Conservation (phyloP, 495 filamentous ascomycete genomes). For the Cercophora samala region DNA sequence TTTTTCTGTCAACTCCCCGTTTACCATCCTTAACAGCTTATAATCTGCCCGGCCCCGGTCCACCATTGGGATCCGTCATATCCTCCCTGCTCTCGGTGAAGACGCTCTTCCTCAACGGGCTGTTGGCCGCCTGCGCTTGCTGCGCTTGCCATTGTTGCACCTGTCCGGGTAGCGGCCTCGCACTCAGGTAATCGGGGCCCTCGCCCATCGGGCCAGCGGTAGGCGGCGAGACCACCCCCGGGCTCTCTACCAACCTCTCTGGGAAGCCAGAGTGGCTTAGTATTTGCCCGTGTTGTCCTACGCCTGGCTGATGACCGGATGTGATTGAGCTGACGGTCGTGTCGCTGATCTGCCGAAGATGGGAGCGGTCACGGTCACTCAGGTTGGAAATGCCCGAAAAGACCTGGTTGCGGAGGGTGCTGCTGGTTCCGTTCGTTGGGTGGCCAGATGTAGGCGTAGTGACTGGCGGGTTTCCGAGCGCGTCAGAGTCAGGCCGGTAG, state of each 20-base stretch:
- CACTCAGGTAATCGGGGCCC: slow-evolving; percentile 13
- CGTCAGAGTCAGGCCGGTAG: slow-evolving; percentile 34
- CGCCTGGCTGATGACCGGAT: slow-evolving; percentile 10
- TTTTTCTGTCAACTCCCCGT: not conserved
- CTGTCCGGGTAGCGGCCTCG: slow-evolving; percentile 11
- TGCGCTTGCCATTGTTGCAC: not conserved
- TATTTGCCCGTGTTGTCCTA: not conserved
- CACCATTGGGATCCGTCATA: slow-evolving; percentile 7
- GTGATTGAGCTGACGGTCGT: slow-evolving; percentile 40
- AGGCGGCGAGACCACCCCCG: slow-evolving; percentile 17
- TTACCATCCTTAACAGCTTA: not conserved
- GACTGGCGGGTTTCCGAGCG: slow-evolving; percentile 20
- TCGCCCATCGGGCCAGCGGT: slow-evolving; percentile 8
- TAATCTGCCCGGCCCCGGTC: not conserved
- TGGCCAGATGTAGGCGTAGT: not conserved
- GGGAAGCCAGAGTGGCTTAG: slow-evolving; percentile 6
- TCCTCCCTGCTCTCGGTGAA: slow-evolving; percentile 21
- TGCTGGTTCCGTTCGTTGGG: not conserved
- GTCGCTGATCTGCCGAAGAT: slow-evolving; percentile 48
- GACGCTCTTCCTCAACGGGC: slow-evolving; percentile 19
- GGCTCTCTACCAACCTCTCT: slow-evolving; percentile 4
- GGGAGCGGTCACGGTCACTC: slow-evolving; percentile 41
- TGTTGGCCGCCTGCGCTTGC: slow-evolving; percentile 11
- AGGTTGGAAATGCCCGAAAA: slow-evolving; percentile 43
- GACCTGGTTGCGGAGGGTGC: slow-evolving; percentile 24